Conservation (phyloP, 2,329 filamentous ascomycete genomes). For the Metarhizium rileyi region DNA sequence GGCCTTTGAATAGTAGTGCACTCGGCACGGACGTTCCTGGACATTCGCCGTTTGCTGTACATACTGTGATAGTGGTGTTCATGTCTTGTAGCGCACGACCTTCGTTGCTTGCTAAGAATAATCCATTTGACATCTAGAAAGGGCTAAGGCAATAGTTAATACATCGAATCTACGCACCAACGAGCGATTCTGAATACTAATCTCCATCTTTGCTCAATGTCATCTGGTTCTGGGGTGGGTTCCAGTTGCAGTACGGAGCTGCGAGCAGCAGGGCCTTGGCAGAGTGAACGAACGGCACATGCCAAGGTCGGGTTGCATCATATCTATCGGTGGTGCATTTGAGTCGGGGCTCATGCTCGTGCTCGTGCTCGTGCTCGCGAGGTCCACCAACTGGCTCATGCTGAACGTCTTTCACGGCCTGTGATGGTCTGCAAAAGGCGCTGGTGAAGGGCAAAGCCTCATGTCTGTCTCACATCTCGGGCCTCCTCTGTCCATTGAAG, state of each 20-base stretch:
- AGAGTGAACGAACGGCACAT: background rate
- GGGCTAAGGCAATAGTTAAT: background rate
- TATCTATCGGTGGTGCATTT: background rate
- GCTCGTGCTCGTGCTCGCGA: background rate
- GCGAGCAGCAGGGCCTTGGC: background rate
- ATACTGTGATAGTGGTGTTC: constrained; percentile 4
- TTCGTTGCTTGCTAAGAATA: constrained; percentile 1
- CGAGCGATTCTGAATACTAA: background rate
- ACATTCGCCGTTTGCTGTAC: background rate
- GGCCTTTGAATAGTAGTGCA: background rate
- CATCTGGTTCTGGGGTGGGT: background rate
- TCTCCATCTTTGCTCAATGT: background rate
- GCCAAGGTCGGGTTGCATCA: background rate
- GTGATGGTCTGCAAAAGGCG: background rate
- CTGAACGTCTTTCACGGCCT: background rate
- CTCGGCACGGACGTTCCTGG: background rate
- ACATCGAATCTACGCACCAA: background rate
- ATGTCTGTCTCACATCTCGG: constrained; percentile 6
- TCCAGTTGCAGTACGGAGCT: background rate
- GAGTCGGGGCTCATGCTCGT: background rate
- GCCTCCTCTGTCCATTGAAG: constrained; percentile 1
- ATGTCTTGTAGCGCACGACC: background rate
- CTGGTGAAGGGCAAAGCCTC: constrained; percentile 2
- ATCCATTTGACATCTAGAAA: background rate
- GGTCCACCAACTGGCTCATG: background rate